These are phyloP conservation scores for Phytopythium mirpurense DNA, from an alignment of 352 stramenopile genomes.

Conservation along the genomic window DNA sequence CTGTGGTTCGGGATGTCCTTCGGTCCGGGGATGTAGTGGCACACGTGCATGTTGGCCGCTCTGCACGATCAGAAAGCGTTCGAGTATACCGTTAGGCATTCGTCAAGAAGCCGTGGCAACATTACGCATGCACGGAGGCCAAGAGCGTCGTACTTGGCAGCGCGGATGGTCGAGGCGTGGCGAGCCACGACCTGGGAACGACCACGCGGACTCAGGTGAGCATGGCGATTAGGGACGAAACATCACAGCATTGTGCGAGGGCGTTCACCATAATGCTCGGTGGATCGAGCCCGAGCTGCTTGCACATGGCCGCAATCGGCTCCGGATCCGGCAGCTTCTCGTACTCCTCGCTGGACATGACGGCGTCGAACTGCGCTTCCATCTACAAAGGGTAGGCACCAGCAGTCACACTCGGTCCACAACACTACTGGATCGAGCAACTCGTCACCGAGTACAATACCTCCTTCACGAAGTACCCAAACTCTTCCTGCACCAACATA, in stretches of 20 bases:
- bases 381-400: conserved; percentile 32
- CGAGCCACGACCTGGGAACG: conserved; percentile 29
- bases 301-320: conserved; percentile 42
- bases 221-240: too few species aligned
- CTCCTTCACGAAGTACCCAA: conserved; percentile 60
- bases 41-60: conserved; percentile 45
- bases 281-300: conserved; percentile 42
- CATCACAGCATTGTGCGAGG: too few species aligned
- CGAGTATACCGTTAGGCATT: too few species aligned
- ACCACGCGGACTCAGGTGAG: background rate
- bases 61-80: conserved; percentile 15
- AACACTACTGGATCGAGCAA: too few species aligned
- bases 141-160: conserved; percentile 42
- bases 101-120: too few species aligned
- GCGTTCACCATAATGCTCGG: conserved; percentile 52
- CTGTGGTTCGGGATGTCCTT: conserved; percentile 73
- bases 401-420: too few species aligned
- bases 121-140: background rate
- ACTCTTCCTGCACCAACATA: conserved; percentile 52
- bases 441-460: too few species aligned
- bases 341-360: conserved; percentile 38
- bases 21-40: conserved; percentile 58
- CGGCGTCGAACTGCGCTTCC: conserved; percentile 56
- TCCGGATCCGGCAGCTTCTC: conserved; percentile 40
- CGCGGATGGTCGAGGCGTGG: conserved; percentile 45